These are phyloP conservation scores for Triglochin maritima DNA, from an alignment of 106 monocot species.

Conservation along the genomic window DNA sequence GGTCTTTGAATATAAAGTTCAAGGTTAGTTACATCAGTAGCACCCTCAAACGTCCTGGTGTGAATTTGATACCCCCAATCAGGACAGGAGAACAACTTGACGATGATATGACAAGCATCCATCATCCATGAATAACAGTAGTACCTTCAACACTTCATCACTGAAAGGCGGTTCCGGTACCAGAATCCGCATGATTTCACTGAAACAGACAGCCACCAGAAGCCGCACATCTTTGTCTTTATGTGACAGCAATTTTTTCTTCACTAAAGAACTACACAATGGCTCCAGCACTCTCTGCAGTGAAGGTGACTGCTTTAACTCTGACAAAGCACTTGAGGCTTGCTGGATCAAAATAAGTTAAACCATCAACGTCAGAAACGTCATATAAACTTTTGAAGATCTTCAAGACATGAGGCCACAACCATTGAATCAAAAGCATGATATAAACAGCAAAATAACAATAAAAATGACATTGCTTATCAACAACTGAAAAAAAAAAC, in stretches of 20 bases:
- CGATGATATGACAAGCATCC: no score
- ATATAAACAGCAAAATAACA: no score
- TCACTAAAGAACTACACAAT: conserved; percentile 35
- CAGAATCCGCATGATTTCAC: conserved; percentile 71
- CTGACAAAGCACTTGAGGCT: conserved; percentile 54
- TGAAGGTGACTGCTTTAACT: conserved; percentile 44
- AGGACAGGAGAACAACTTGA: no score
- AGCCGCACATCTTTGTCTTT: conserved; percentile 87
- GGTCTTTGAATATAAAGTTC: no score
- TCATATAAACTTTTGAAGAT: not conserved
- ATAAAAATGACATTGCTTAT: no score
- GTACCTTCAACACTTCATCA: conserved; percentile 70
- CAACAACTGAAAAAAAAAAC: no score
- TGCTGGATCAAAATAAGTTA: conserved; percentile 26
- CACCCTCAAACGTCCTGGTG: no score
- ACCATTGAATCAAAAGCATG: not conserved
- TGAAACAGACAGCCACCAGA: conserved; percentile 62
- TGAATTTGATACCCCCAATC: no score
- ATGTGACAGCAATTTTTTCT: conserved; percentile 49
- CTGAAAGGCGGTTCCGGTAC: conserved; percentile 78
- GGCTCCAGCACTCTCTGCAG: conserved; percentile 27
- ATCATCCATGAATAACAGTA: not conserved
- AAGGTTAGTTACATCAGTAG: no score
- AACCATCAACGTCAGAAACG: not conserved
- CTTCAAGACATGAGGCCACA: not conserved